Base-by-base conservation (phyloP, 2,329 filamentous ascomycete species). In the Neonectria hederae region DNA sequence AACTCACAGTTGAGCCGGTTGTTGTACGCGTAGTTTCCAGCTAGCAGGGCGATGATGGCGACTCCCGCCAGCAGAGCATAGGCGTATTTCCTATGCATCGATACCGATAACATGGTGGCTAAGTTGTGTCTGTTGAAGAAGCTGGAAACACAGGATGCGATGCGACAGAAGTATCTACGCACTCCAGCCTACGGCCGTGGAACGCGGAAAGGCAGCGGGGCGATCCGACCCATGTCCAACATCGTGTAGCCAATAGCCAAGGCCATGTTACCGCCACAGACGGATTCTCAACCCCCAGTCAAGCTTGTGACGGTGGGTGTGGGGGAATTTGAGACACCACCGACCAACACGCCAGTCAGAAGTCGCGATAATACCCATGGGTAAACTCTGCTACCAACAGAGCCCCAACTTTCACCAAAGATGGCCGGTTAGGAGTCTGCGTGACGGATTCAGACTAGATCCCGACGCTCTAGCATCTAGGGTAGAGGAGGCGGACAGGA, bases 391-490 rank as follows among this genome's bases (percentile, higher is more conserved):
- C 11, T 32, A 6, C 26, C 48, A 26, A 51, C 28, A 30, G 28
- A 30, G 10, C 28, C 10, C 46, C 26, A 32, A 32, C 26, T 19
- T 19, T 6, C 17, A 21, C 17, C 46, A 21, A 14, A 26, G 6
- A 46, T 26, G 14, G 11, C 22, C 28, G 10, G 10, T 30, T 30
- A 30, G 10, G 28, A 30, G 9, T 30, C 55, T 74, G 71, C 11
- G 69, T 78, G 14, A 78, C 76, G 21, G 69, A 70, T 17, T 71
- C 76, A 4, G 71, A n/a, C n/a, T n/a, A n/a, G n/a, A 77, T 53
- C 67, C 72, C 1, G 75, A 78, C 8, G 75, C 59, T 2, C 54
- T 74, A 24, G 60, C 67, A n/a, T 69, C 69, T 24, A 70, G 67
- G 57, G 72, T 72, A 17, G 57, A 75, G 4, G 66, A 67, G 30